Percentiles rank a stretch among this genome's conserved stretches.
These are phyloP conservation scores for Didymella pomorum DNA, from an alignment of 2,329 filamentous ascomycete species.

Conservation along the genomic window DNA sequence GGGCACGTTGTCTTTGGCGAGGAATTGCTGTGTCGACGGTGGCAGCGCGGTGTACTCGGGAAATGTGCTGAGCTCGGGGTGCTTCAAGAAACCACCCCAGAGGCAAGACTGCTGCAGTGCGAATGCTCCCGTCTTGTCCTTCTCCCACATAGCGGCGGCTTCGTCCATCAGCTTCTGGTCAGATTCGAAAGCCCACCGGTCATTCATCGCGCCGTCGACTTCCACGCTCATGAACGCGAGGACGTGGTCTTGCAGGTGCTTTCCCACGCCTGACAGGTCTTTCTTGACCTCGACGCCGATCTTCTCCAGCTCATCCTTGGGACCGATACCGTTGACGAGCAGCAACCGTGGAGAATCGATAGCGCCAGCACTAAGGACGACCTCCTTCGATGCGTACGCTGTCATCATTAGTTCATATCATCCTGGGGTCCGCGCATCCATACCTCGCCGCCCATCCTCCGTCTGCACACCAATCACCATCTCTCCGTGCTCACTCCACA, in stretches of 20 bases:
- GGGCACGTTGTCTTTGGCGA: conserved; percentile 62
- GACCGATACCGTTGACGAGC: conserved; percentile 60
- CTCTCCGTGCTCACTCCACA: conserved; percentile 34
- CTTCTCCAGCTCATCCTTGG: conserved; percentile 51
- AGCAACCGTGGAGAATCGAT: conserved; percentile 52
- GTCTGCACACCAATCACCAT: conserved; percentile 41
- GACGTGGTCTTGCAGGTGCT: conserved; percentile 57
- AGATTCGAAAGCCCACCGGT: conserved; percentile 53
- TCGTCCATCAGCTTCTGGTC: conserved; percentile 46
- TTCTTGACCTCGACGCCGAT: conserved; percentile 54
- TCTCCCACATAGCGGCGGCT: conserved; percentile 56
- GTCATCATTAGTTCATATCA: background rate
- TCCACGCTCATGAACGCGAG: conserved; percentile 58
- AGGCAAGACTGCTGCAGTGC: conserved; percentile 56
- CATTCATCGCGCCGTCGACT: conserved; percentile 47
- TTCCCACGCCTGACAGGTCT: conserved; percentile 54
- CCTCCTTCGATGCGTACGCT: conserved; percentile 38
- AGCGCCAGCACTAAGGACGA: conserved; percentile 45
- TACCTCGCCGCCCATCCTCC: conserved; percentile 44
- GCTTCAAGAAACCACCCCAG: conserved; percentile 63
- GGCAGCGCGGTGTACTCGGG: conserved; percentile 58
- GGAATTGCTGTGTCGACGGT: conserved; percentile 52
- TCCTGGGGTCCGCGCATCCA: conserved; percentile 1
- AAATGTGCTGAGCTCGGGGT: conserved; percentile 51
- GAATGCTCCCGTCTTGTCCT: conserved; percentile 43